Percentiles rank a stretch among this genome's conserved stretches.
phyloP scores from a whole-genome alignment of 2,329 filamentous ascomycete species.

The Niveomyces coronatus region DNA sequence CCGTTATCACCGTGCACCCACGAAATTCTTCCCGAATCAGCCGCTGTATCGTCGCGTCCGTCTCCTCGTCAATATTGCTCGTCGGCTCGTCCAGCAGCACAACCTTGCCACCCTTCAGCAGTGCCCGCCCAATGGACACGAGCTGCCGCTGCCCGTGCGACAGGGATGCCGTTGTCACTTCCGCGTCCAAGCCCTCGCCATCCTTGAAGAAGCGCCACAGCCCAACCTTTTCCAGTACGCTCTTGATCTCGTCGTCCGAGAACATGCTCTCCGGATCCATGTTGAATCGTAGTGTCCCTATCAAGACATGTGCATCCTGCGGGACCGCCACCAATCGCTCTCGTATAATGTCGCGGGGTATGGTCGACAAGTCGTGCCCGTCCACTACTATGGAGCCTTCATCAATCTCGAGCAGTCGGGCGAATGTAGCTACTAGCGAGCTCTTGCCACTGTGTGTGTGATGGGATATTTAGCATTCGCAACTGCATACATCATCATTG shows the following conservation, averaged over 20 bases:
- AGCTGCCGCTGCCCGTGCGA: constrained; percentile 36
- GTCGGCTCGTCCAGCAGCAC: constrained; percentile 23
- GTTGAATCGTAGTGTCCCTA: constrained; percentile 38
- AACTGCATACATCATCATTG: constrained; percentile 13
- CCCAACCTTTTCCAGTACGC: constrained; percentile 33
- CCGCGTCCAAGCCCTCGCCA: constrained; percentile 26
- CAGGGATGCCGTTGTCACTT: constrained; percentile 20
- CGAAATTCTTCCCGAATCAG: constrained; percentile 2
- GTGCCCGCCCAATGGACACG: constrained; percentile 27
- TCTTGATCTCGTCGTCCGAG: constrained; percentile 30
- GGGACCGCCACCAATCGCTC: constrained; percentile 32
- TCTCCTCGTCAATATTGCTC: constrained; percentile 6
- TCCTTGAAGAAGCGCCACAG: constrained; percentile 30
- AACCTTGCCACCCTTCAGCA: constrained; percentile 24
- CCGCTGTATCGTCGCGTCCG: not conserved
- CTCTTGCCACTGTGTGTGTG: constrained; percentile 19
- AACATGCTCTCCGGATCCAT: constrained; percentile 30
- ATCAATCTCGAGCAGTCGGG: constrained; percentile 36
- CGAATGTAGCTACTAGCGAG: constrained; percentile 30
- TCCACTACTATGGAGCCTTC: constrained; percentile 34
- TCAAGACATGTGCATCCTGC: constrained; percentile 41
- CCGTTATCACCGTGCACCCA: constrained; percentile 5
- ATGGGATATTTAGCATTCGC: not conserved
- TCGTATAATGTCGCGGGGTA: constrained; percentile 16
- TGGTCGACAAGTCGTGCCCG: constrained; percentile 23